Conservation (phyloP, 164 flowering plant species). For the Saururus chinensis region DNA sequence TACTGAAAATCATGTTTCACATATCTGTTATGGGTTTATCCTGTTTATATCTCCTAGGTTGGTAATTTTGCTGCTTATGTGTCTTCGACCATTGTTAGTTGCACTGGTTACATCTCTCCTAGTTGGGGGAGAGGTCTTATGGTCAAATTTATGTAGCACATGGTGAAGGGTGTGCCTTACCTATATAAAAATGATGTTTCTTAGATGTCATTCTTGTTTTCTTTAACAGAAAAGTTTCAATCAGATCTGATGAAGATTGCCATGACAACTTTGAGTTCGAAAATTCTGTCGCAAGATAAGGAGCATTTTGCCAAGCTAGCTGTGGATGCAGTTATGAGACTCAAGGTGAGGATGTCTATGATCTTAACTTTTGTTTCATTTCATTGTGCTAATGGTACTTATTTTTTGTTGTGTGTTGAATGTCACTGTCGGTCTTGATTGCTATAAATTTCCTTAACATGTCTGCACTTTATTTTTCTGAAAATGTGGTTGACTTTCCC, state of each 20-base stretch:
- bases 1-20: too few relatives aligned
- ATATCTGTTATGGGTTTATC: too few relatives aligned
- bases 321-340: constrained; percentile 95
- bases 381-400: background rate
- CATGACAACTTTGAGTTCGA: constrained; percentile 94
- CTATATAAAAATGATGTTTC: background rate
- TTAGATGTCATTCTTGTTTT: background rate
- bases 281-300: constrained; percentile 93
- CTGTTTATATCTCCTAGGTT: too few relatives aligned
- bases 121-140: too few relatives aligned
- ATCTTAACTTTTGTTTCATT: background rate
- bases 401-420: background rate
- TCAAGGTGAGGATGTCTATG: constrained; percentile 44
- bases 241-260: constrained; percentile 91
- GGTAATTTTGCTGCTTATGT: too few relatives aligned
- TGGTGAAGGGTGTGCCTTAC: too few relatives aligned
- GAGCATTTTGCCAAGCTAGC: constrained; percentile 93
- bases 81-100: too few relatives aligned
- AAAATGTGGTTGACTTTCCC: background rate
- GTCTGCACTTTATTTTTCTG: too few relatives aligned
- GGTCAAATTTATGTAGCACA: too few relatives aligned
- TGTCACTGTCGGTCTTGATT: too few relatives aligned
- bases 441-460: background rate
- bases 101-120: too few relatives aligned
- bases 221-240: constrained; percentile 58